Evolutionary conservation across 768 basidiomycete genomes (phyloP), one percentile per base, ranked within the genome.

Genomic region (Mycena vulgaris): DNA sequence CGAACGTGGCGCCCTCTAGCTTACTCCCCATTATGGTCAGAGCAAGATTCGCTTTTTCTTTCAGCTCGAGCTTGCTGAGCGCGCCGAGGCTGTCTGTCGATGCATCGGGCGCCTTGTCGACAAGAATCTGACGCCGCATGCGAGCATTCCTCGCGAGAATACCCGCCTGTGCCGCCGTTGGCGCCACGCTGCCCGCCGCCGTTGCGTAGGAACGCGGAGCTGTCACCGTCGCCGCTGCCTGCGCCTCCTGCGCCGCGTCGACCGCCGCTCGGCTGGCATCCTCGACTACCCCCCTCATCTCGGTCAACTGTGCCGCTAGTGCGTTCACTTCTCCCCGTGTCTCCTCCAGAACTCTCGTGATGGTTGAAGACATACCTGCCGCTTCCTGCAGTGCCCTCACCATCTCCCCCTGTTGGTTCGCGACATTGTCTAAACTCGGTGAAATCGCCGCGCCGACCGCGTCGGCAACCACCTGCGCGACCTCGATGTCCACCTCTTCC

Each of bases 101-200:
- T 2, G n/a, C 45, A 17, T 47, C 11, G n/a, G n/a, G 5, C 5
- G 45, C n/a, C 21, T 47, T n/a, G 45, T 47, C n/a, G 23, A 47
- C 23, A 7, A 47, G n/a, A 11, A 47, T 47, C 45, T 47, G 45
- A 2, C 45, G n/a, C n/a, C 6, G n/a, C 45, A n/a, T 47, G 45
- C 45, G n/a, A 5, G n/a, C 45, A 6, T 5, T 8, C 8, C 45
- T 8, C 45, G 45, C 45, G 7, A 47, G 45, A n/a, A 47, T 23
- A 6, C n/a, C 45, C 11, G 45, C 74, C 64, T 66, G 69, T 65
- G 56, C 51, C 4, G 63, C 68, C 27, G 65, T 56, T n/a, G n/a
- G n/a, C n/a, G n/a, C n/a, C n/a, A n/a, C n/a, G n/a, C n/a, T n/a
- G n/a, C n/a, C n/a, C n/a, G n/a, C n/a, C 6, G 52, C 52, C 21